A percentile compares a stretch with the other conserved stretches of the same genome.
Conservation (phyloP, 495 filamentous ascomycete genomes). For the Penicillium simplicissimum region DNA sequence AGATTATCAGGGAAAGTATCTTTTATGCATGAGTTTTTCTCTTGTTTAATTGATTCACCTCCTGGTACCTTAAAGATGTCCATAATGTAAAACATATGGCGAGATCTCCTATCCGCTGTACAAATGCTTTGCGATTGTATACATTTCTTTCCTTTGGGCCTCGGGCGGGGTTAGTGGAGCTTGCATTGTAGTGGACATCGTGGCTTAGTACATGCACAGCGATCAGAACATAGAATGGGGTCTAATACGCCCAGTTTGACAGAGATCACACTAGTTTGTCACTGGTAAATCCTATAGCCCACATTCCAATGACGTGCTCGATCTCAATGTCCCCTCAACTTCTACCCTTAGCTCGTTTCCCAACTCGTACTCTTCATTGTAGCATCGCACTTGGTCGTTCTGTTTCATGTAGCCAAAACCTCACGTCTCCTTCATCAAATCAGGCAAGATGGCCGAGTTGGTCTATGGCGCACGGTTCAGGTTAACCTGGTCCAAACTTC, state of each 20-base stretch:
- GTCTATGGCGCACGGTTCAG: slow-evolving; percentile 36
- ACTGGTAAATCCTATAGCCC: no score
- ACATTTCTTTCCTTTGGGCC: neutral
- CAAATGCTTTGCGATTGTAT: neutral
- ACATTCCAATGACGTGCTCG: no score
- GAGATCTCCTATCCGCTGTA: neutral
- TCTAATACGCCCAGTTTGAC: no score
- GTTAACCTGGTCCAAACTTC: slow-evolving; percentile 24
- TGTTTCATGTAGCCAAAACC: neutral
- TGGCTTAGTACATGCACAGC: no score
- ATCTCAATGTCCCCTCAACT: no score
- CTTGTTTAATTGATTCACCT: neutral
- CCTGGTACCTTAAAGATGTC: neutral
- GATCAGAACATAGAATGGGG: no score
- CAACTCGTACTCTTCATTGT: neutral
- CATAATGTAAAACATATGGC: neutral
- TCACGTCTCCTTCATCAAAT: neutral
- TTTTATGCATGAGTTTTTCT: no score
- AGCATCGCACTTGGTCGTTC: neutral
- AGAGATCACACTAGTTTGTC: no score
- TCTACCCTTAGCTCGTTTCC: neutral
- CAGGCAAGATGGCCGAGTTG: slow-evolving; percentile 22
- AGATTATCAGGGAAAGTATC: neutral
- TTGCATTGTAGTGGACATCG: neutral
- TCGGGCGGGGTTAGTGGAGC: neutral